A percentile compares a stretch with the other conserved stretches of the same genome.
These are phyloP conservation scores for Blakeslea trispora DNA, from an alignment of 371 early-diverging fungal genomes.

Conservation along the genomic window DNA sequence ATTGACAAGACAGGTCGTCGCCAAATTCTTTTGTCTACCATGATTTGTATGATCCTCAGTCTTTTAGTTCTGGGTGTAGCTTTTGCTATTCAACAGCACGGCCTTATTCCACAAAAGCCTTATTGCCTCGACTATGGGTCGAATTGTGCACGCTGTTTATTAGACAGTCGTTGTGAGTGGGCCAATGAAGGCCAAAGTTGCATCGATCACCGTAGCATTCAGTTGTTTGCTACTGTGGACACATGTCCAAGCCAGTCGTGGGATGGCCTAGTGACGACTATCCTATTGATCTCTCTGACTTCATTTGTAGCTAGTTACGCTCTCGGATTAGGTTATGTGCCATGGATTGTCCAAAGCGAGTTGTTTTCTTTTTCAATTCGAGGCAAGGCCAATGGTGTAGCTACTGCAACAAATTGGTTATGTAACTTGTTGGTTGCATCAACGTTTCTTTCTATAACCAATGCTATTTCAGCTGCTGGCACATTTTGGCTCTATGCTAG, in stretches of 20 bases:
- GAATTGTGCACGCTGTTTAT: slow-evolving; percentile 63
- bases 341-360: slow-evolving; percentile 62
- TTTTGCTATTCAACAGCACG: slow-evolving; percentile 55
- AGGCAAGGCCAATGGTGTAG: slow-evolving; percentile 61
- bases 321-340: slow-evolving; percentile 64
- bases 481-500: slow-evolving; percentile 62
- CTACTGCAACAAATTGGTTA: slow-evolving; percentile 62
- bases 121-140: slow-evolving; percentile 48
- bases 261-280: slow-evolving; percentile 21
- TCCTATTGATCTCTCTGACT: slow-evolving; percentile 31
- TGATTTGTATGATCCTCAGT: slow-evolving; percentile 55
- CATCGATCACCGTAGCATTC: slow-evolving; percentile 10
- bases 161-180: slow-evolving; percentile 62
- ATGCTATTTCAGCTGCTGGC: slow-evolving; percentile 53
- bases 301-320: slow-evolving; percentile 63
- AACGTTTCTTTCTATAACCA: slow-evolving; percentile 56
- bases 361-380: slow-evolving; percentile 57
- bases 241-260: slow-evolving; percentile 27
- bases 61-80: slow-evolving; percentile 52
- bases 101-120: slow-evolving; percentile 45
- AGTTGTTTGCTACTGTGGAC: slow-evolving; percentile 9
- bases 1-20: slow-evolving; percentile 61
- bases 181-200: slow-evolving; percentile 20
- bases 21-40: slow-evolving; percentile 54
- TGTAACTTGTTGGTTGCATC: slow-evolving; percentile 57